Evolutionary conservation across 805 yeast genomes (phyloP).

Genomic region (Clavispora carvajalis): DNA sequence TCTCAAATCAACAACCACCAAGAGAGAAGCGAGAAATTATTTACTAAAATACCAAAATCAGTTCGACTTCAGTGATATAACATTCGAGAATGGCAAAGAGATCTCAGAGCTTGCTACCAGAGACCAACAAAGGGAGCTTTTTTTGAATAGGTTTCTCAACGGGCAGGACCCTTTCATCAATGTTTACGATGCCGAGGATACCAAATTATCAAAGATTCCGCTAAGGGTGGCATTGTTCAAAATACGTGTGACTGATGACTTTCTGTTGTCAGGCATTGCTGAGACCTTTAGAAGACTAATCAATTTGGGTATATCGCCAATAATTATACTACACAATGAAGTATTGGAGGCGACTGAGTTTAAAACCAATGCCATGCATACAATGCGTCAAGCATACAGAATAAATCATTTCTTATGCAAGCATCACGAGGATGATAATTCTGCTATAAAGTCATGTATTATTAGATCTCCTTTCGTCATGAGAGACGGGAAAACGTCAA

Average conservation of each 20-base stretch:
- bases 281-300: constrained; percentile 51
- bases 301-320: constrained; percentile 68
- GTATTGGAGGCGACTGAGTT: constrained; percentile 21
- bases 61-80: constrained; percentile 23
- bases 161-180: constrained; percentile 29
- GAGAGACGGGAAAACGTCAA: constrained; percentile 7
- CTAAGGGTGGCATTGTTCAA: constrained; percentile 54
- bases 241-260: constrained; percentile 36
- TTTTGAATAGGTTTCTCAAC: constrained; percentile 28
- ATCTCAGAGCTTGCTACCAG: constrained; percentile 19
- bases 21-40: constrained; percentile 83
- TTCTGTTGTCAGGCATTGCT: constrained; percentile 41
- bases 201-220: constrained; percentile 36
- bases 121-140: constrained; percentile 27
- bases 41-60: constrained; percentile 60
- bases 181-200: constrained; percentile 27
- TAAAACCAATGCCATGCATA: constrained; percentile 26
- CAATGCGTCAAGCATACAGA: constrained; percentile 28
- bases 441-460: constrained; percentile 20
- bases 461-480: constrained; percentile 23
- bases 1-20: constrained; percentile 85
- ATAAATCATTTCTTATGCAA: constrained; percentile 21
- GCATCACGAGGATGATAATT: constrained; percentile 16
- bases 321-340: constrained; percentile 54
- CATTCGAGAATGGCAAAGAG: constrained; percentile 9